Evolutionary conservation across 441 rosid genomes (phyloP).

Genomic region (Metrosideros polymorpha): DNA sequence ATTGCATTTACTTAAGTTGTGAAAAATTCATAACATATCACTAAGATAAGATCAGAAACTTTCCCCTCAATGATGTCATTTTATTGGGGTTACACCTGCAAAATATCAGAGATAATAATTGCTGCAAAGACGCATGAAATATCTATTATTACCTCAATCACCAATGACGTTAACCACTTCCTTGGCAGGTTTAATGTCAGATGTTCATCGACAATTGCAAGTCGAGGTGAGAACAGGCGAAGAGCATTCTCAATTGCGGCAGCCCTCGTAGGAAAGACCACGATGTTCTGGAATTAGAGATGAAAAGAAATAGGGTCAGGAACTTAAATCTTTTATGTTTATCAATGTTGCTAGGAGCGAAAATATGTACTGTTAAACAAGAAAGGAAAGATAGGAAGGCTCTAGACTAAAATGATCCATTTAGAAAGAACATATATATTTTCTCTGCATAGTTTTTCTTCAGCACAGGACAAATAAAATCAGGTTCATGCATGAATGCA

Average conservation of each 20-base stretch:
- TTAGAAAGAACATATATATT: neutral
- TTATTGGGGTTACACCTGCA: neutral
- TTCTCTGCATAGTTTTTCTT: neutral
- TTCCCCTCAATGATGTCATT: neutral
- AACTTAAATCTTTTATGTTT: neutral
- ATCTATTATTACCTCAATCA: slow-evolving; percentile 44
- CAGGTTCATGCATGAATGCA: too few species aligned
- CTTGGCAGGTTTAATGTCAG: slow-evolving; percentile 76
- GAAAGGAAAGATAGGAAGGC: neutral
- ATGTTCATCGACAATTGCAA: slow-evolving; percentile 85
- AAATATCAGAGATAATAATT: neutral
- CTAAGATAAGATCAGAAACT: neutral
- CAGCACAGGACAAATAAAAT: neutral
- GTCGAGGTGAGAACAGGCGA: slow-evolving; percentile 79
- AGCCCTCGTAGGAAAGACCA: slow-evolving; percentile 88
- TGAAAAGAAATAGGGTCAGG: slow-evolving; percentile 21
- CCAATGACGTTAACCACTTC: slow-evolving; percentile 84
- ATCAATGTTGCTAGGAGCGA: neutral
- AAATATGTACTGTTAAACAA: neutral
- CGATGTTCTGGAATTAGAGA: slow-evolving; percentile 50
- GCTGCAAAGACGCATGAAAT: neutral
- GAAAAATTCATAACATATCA: neutral
- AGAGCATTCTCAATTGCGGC: slow-evolving; percentile 85
- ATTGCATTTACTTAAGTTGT: neutral
- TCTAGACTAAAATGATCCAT: neutral